A percentile compares a stretch with the other conserved stretches of the same genome.
These are phyloP conservation scores for Combretum micranthum DNA, from an alignment of 345 rosid genomes.

Conservation along the genomic window DNA sequence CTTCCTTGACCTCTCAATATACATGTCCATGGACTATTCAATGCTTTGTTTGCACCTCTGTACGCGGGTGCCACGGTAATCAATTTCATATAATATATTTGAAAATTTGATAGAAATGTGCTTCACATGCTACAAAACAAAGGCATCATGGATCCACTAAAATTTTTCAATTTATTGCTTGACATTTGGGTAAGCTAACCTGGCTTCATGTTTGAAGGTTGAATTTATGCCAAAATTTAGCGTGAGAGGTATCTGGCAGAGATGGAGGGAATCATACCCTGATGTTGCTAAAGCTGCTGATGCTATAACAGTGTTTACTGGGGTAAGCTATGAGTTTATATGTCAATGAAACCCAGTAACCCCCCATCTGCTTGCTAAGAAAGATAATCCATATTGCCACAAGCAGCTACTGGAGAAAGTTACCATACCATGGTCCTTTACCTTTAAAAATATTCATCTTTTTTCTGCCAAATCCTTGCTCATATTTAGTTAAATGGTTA, in stretches of 20 bases:
- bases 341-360: too few relatives aligned
- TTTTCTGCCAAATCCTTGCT: too few relatives aligned
- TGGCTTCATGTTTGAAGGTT: conserved; percentile 46
- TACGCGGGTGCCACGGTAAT: conserved; percentile 80
- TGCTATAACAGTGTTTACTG: conserved; percentile 82
- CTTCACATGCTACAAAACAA: not conserved
- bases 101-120: not conserved
- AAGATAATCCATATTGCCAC: too few relatives aligned
- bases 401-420: too few relatives aligned
- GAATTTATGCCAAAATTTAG: conserved; percentile 95
- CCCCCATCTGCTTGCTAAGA: too few relatives aligned
- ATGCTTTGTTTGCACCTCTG: conserved; percentile 80
- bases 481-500: too few relatives aligned
- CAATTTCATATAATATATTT: not conserved
- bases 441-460: too few relatives aligned
- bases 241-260: conserved; percentile 88
- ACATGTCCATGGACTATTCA: conserved; percentile 96
- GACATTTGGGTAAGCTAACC: conserved; percentile 4
- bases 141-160: not conserved
- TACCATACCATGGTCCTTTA: too few relatives aligned
- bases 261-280: conserved; percentile 87
- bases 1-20: conserved; percentile 43
- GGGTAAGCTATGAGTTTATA: conserved; percentile 46
- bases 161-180: not conserved
- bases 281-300: conserved; percentile 43